Conservation (phyloP, 2,329 filamentous ascomycete species). For the Aspergillus japonicus region DNA sequence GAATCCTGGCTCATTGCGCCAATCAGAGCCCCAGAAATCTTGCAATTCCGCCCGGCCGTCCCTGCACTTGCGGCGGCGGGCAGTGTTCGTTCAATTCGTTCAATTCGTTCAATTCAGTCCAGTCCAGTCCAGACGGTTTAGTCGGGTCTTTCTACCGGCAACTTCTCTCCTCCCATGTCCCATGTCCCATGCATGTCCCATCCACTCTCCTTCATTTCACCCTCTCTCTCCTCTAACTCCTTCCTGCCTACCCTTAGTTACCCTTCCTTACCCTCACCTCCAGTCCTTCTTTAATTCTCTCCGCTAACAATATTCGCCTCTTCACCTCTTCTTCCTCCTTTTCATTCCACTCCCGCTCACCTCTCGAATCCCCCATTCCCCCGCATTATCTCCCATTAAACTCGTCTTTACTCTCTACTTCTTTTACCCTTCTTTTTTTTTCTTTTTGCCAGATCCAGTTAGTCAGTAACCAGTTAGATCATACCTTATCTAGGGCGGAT, state of each 20-base stretch:
- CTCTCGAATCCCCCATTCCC: background rate
- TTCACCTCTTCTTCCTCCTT: background rate
- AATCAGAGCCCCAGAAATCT: background rate
- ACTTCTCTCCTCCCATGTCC: too few species aligned
- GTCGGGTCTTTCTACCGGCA: too few species aligned
- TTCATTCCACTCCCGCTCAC: background rate
- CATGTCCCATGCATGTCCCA: too few species aligned
- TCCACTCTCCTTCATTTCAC: background rate
- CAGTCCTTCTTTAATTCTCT: constrained; percentile 5
- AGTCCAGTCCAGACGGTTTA: too few species aligned
- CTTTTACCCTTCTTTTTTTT: background rate
- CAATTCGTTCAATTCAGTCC: too few species aligned
- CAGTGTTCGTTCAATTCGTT: too few species aligned
- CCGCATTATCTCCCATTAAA: background rate
- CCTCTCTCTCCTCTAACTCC: background rate
- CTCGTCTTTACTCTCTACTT: background rate
- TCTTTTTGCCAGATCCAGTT: background rate
- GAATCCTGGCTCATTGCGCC: background rate
- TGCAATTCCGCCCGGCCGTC: background rate
- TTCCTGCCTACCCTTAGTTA: background rate
- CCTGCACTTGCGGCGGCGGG: background rate
- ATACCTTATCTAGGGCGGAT: background rate
- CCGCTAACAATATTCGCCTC: background rate
- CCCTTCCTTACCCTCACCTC: background rate
- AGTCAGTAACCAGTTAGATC: constrained; percentile 2